Evolutionary conservation across 2,329 filamentous ascomycete genomes (phyloP).

Genomic region (Epichloe typhina): DNA sequence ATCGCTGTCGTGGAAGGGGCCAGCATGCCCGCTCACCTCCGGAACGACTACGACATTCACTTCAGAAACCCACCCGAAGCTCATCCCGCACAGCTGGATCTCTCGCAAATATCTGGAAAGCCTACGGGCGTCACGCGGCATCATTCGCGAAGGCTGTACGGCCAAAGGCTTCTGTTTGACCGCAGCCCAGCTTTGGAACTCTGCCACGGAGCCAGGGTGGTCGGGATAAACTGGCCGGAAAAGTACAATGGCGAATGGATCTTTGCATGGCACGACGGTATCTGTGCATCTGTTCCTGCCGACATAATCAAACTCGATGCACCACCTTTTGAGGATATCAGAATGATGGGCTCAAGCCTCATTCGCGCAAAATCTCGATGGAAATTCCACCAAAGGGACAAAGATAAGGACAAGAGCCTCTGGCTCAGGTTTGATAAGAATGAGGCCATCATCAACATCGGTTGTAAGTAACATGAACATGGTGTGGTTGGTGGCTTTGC

Average conservation of each 20-base stretch:
- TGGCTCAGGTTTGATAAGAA: slow-evolving; percentile 54
- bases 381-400: slow-evolving; percentile 37
- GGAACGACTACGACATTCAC: slow-evolving; percentile 41
- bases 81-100: slow-evolving; percentile 30
- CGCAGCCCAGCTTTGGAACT: slow-evolving; percentile 32
- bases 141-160: slow-evolving; percentile 33
- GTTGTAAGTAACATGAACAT: slow-evolving; percentile 28
- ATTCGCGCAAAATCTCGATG: slow-evolving; percentile 37
- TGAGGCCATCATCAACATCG: slow-evolving; percentile 53
- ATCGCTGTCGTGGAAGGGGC: slow-evolving; percentile 33
- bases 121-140: slow-evolving; percentile 33
- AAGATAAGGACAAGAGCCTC: slow-evolving; percentile 28
- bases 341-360: slow-evolving; percentile 31
- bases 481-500: neutral
- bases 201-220: slow-evolving; percentile 33
- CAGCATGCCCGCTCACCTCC: slow-evolving; percentile 24
- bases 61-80: slow-evolving; percentile 26
- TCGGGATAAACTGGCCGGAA: slow-evolving; percentile 36
- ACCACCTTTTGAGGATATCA: slow-evolving; percentile 32
- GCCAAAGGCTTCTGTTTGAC: slow-evolving; percentile 32
- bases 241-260: slow-evolving; percentile 43
- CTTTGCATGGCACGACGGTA: slow-evolving; percentile 43
- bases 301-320: slow-evolving; percentile 35
- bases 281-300: slow-evolving; percentile 34
- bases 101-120: slow-evolving; percentile 25